Percentiles rank a stretch among this genome's conserved stretches.
Evolutionary conservation across 371 early-diverging fungal species (phyloP).

Genomic region (Nematocida sp.): DNA sequence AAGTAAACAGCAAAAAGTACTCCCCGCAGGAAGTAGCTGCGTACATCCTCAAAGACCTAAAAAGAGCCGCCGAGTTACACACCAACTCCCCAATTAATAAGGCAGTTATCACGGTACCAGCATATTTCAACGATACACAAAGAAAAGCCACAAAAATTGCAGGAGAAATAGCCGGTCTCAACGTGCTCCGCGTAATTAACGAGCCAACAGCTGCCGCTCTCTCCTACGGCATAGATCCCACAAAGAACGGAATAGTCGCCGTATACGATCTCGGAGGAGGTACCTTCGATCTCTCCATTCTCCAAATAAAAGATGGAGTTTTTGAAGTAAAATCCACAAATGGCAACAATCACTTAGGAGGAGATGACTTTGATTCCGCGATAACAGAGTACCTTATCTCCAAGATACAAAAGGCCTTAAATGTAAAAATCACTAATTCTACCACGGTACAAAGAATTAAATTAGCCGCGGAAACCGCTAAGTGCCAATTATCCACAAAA

Average conservation of each 20-base stretch:
- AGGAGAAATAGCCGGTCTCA: slow-evolving; percentile 85
- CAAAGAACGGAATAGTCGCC: slow-evolving; percentile 83
- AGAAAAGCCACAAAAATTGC: slow-evolving; percentile 97
- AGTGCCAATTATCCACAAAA: slow-evolving; percentile 75
- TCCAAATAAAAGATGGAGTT: slow-evolving; percentile 90
- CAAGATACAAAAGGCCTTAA: slow-evolving; percentile 76
- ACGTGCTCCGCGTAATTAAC: slow-evolving; percentile 91
- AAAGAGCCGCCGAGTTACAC: slow-evolving; percentile 81
- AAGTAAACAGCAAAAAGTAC: slow-evolving; percentile 79
- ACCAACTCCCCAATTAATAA: slow-evolving; percentile 72
- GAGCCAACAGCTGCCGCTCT: slow-evolving; percentile 97
- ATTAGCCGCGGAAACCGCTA: slow-evolving; percentile 91
- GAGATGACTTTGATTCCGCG: slow-evolving; percentile 92
- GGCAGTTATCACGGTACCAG: slow-evolving; percentile 90
- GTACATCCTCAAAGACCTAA: slow-evolving; percentile 85
- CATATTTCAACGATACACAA: slow-evolving; percentile 87
- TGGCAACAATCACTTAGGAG: slow-evolving; percentile 83
- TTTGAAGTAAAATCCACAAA: slow-evolving; percentile 81
- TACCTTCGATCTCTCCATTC: slow-evolving; percentile 96
- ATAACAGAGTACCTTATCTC: slow-evolving; percentile 67
- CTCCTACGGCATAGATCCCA: slow-evolving; percentile 90
- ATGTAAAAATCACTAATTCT: slow-evolving; percentile 66
- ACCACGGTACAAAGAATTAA: slow-evolving; percentile 84
- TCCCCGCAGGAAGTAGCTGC: slow-evolving; percentile 88
- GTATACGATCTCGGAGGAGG: slow-evolving; percentile 99